These are phyloP conservation scores for Monascus ruber DNA, from an alignment of 2,329 filamentous ascomycete species.

Conservation along the genomic window DNA sequence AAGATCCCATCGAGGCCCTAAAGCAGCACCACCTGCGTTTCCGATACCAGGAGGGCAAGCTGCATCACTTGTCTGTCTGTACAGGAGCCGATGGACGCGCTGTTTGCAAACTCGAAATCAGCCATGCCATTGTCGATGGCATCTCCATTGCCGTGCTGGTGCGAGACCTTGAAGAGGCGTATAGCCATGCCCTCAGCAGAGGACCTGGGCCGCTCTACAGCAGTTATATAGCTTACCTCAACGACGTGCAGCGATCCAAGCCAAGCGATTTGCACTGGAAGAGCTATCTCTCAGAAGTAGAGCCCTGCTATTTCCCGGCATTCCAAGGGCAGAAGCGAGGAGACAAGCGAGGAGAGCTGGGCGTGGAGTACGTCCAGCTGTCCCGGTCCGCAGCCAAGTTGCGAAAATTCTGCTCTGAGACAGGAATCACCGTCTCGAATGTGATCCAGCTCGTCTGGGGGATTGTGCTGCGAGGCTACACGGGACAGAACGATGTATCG, in stretches of 20 bases:
- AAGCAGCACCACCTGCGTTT: too few relatives aligned
- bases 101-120: slow-evolving; percentile 4
- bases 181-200: slow-evolving; percentile 1
- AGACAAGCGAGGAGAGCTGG: neutral
- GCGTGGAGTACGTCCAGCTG: neutral
- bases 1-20: too few relatives aligned
- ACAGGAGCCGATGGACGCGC: too few relatives aligned
- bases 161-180: slow-evolving; percentile 4
- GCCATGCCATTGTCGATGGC: slow-evolving; percentile 9
- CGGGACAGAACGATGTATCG: slow-evolving; percentile 13
- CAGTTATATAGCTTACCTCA: slow-evolving; percentile 2
- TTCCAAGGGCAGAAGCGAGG: neutral
- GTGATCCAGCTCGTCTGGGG: slow-evolving; percentile 16
- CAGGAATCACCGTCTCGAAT: slow-evolving; percentile 12
- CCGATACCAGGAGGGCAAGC: too few relatives aligned
- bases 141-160: slow-evolving; percentile 2
- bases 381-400: too few relatives aligned
- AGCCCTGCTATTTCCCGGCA: slow-evolving; percentile 1
- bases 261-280: slow-evolving; percentile 14
- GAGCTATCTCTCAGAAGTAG: neutral
- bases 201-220: neutral
- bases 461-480: slow-evolving; percentile 9
- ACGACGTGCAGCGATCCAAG: neutral
- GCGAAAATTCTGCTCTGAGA: neutral
- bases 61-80: too few relatives aligned